A percentile compares a stretch with the other conserved stretches of the same genome.
Evolutionary conservation across 768 basidiomycete species (phyloP).

Genomic region (Boletus rufocinnamomeus): DNA sequence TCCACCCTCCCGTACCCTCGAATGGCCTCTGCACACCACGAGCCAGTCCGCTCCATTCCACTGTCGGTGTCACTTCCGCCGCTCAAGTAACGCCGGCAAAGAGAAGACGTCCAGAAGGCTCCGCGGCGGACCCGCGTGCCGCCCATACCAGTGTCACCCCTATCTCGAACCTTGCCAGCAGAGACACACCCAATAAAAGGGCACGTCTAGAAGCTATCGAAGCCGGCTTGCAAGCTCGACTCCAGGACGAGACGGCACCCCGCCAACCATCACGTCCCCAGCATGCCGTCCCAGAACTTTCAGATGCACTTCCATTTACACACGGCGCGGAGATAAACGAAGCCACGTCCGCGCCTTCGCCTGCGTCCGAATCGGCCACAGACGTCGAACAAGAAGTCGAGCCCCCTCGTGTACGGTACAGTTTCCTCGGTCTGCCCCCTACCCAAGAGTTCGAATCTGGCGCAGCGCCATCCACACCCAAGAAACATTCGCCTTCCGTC

Average conservation of each 20-base stretch:
- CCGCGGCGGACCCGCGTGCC: background rate
- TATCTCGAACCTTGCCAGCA: background rate
- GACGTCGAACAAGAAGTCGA: background rate
- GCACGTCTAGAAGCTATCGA: constrained; percentile 12
- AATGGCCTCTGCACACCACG: constrained; percentile 1
- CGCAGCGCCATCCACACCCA: constrained; percentile 20
- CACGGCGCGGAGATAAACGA: constrained; percentile 1
- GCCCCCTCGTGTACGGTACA: constrained; percentile 8
- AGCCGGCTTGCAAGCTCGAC: constrained; percentile 12
- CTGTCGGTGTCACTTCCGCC: background rate
- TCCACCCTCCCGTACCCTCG: background rate
- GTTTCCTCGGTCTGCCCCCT: constrained; percentile 24
- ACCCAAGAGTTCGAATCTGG: constrained; percentile 13
- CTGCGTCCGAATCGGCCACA: background rate
- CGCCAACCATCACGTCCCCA: background rate
- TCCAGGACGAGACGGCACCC: background rate
- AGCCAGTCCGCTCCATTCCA: background rate
- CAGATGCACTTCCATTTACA: constrained; percentile 21
- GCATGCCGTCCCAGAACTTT: background rate
- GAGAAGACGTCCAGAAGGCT: background rate
- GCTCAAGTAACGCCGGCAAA: constrained; percentile 10
- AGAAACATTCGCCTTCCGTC: background rate
- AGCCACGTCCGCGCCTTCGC: background rate
- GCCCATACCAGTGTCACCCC: background rate
- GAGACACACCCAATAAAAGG: background rate